Evolutionary conservation across 2,329 filamentous ascomycete species (phyloP).

Genomic region (Talaromyces funiculosus): DNA sequence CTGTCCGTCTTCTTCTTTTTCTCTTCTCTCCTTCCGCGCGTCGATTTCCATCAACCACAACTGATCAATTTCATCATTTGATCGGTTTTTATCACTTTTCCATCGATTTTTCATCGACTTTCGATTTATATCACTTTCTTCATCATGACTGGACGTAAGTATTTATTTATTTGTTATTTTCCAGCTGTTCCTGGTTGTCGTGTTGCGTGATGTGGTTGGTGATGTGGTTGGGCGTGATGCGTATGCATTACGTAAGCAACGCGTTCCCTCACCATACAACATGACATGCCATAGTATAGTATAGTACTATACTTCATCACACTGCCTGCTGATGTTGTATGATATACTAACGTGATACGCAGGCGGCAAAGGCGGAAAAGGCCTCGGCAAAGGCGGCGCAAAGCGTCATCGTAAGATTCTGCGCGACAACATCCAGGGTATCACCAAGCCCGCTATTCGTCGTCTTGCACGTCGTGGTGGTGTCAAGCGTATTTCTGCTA

Average conservation of each 20-base stretch:
- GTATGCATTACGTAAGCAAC: constrained; percentile 9
- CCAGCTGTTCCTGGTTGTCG: neutral
- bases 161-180: neutral
- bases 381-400: constrained; percentile 95
- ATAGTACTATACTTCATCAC: neutral
- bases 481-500: constrained; percentile 99
- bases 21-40: constrained; percentile 13
- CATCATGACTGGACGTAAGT: constrained; percentile 42
- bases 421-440: constrained; percentile 99
- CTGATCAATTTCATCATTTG: neutral
- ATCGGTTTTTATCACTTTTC: neutral
- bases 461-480: constrained; percentile 98
- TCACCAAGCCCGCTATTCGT: constrained; percentile 97
- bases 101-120: constrained; percentile 9
- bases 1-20: constrained; percentile 11
- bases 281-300: neutral
- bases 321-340: neutral
- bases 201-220: neutral
- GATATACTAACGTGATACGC: constrained; percentile 31
- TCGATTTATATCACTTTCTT: constrained; percentile 6
- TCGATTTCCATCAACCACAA: neutral
- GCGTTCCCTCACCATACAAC: neutral
- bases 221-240: neutral
- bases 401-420: constrained; percentile 99
- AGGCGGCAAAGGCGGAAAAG: constrained; percentile 96